Evolutionary conservation across 768 basidiomycete species (phyloP).

Genomic region (Boletus rubroflammeus): DNA sequence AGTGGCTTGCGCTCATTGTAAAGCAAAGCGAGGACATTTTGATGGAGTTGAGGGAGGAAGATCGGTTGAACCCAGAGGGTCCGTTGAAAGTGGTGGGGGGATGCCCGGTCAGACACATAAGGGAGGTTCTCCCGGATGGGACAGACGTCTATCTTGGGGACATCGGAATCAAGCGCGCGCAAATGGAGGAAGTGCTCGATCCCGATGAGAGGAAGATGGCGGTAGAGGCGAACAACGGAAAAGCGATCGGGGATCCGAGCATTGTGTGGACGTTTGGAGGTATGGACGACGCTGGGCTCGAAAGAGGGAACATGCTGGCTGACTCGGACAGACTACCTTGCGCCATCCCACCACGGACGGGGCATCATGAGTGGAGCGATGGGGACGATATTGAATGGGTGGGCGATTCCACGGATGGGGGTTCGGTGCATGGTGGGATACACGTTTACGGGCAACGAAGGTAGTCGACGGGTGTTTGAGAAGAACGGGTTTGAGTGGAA

Average conservation of each 20-base stretch:
- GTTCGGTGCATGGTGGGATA: slow-evolving; percentile 42
- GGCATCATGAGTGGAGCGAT: slow-evolving; percentile 76
- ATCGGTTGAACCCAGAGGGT: slow-evolving; percentile 15
- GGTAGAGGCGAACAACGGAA: slow-evolving; percentile 39
- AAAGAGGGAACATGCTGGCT: not conserved
- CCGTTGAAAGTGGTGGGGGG: slow-evolving; percentile 35
- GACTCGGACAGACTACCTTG: slow-evolving; percentile 50
- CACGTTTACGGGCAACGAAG: slow-evolving; percentile 52
- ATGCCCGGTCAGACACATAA: slow-evolving; percentile 48
- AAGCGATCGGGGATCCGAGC: slow-evolving; percentile 46
- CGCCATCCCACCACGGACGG: slow-evolving; percentile 55
- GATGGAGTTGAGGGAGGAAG: slow-evolving; percentile 18
- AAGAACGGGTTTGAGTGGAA: slow-evolving; percentile 56
- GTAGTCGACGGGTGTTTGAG: slow-evolving; percentile 60
- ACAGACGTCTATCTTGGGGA: slow-evolving; percentile 51
- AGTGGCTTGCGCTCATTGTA: slow-evolving; percentile 32
- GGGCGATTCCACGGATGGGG: slow-evolving; percentile 67
- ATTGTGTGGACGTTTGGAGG: slow-evolving; percentile 64
- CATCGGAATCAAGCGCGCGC: slow-evolving; percentile 23
- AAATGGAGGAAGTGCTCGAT: slow-evolving; percentile 33
- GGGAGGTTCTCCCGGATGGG: slow-evolving; percentile 55
- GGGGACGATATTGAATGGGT: slow-evolving; percentile 47
- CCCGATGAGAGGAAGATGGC: slow-evolving; percentile 34
- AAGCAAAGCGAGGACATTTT: slow-evolving; percentile 22
- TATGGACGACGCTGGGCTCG: slow-evolving; percentile 25